A percentile compares a stretch with the other conserved stretches of the same genome.
phyloP scores from a whole-genome alignment of 2,329 filamentous ascomycete genomes.

The Sporothrix pallida region DNA sequence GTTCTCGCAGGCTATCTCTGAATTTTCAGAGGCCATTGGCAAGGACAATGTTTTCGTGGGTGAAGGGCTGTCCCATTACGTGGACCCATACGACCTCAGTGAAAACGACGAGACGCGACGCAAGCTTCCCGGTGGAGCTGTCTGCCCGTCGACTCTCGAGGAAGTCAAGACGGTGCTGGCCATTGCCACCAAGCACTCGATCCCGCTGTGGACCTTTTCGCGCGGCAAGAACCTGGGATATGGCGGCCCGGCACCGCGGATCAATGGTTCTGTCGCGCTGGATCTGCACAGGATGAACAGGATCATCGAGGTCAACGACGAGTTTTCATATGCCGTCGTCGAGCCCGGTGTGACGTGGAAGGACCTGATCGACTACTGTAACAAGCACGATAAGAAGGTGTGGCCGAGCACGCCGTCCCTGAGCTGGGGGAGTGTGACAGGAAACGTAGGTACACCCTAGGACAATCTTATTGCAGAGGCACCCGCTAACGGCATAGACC shows the following conservation, averaged over 20 bases:
- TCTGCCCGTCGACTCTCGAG: slow-evolving; percentile 39
- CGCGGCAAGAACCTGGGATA: slow-evolving; percentile 56
- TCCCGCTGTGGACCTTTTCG: slow-evolving; percentile 45
- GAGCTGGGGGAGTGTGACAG: slow-evolving; percentile 56
- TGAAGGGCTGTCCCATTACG: slow-evolving; percentile 47
- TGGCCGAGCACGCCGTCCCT: slow-evolving; percentile 49
- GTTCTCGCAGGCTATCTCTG: slow-evolving; percentile 46
- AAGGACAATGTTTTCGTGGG: slow-evolving; percentile 47
- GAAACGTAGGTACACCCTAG: slow-evolving; percentile 48
- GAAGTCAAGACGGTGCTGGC: slow-evolving; percentile 46
- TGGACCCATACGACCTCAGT: slow-evolving; percentile 51
- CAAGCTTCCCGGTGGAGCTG: slow-evolving; percentile 49
- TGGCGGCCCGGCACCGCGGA: slow-evolving; percentile 55
- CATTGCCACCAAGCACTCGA: slow-evolving; percentile 45
- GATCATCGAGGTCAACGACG: slow-evolving; percentile 51
- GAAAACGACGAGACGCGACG: slow-evolving; percentile 45
- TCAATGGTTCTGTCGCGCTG: slow-evolving; percentile 53
- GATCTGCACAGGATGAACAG: slow-evolving; percentile 54
- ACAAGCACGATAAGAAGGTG: slow-evolving; percentile 47
- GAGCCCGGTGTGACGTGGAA: slow-evolving; percentile 54
- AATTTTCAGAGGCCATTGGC: slow-evolving; percentile 45
- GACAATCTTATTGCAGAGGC: too few relatives aligned
- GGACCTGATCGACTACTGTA: slow-evolving; percentile 50
- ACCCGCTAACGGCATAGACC: slow-evolving; percentile 40
- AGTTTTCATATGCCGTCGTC: slow-evolving; percentile 52